A percentile compares a stretch with the other conserved stretches of the same genome.
Conservation (phyloP, 805 yeast genomes). For the Wickerhamiella shivajii region DNA sequence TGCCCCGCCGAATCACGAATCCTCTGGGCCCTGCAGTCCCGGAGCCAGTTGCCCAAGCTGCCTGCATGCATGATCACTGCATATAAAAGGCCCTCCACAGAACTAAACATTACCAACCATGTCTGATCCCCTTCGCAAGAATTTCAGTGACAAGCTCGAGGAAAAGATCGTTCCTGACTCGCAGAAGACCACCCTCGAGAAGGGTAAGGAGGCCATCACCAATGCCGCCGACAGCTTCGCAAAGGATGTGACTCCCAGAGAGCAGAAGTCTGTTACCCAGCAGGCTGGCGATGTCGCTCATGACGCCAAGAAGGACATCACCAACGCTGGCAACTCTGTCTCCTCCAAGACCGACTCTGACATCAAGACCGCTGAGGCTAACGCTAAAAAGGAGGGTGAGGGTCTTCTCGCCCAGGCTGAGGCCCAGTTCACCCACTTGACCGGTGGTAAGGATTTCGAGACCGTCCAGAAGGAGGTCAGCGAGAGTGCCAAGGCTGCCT, state of each 20-base stretch:
- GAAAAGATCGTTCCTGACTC: slow-evolving; percentile 60
- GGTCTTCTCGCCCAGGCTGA: slow-evolving; percentile 20
- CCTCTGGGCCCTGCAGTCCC: too few relatives aligned
- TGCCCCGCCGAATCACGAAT: too few relatives aligned
- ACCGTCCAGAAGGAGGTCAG: slow-evolving; percentile 9
- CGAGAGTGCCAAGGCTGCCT: slow-evolving; percentile 17
- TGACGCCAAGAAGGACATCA: slow-evolving; percentile 41
- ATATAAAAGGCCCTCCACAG: too few relatives aligned
- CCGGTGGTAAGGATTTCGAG: slow-evolving; percentile 12
- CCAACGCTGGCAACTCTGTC: slow-evolving; percentile 31
- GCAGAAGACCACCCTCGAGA: slow-evolving; percentile 46
- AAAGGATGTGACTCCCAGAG: slow-evolving; percentile 43
- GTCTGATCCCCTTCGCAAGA: slow-evolving; percentile 50
- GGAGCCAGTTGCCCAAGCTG: too few relatives aligned
- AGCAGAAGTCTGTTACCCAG: slow-evolving; percentile 39
- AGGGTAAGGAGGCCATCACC: slow-evolving; percentile 58
- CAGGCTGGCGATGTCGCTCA: slow-evolving; percentile 46
- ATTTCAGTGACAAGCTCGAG: slow-evolving; percentile 48
- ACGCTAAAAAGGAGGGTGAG: slow-evolving; percentile 34
- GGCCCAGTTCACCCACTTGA: slow-evolving; percentile 14
- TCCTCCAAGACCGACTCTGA: too few relatives aligned
- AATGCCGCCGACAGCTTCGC: slow-evolving; percentile 53
- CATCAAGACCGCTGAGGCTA: slow-evolving; percentile 35
- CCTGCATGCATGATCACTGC: too few relatives aligned
- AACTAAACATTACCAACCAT: slow-evolving; percentile 8